Base-by-base conservation (phyloP, 495 filamentous ascomycete genomes). In the Baudoinia panamericana region DNA sequence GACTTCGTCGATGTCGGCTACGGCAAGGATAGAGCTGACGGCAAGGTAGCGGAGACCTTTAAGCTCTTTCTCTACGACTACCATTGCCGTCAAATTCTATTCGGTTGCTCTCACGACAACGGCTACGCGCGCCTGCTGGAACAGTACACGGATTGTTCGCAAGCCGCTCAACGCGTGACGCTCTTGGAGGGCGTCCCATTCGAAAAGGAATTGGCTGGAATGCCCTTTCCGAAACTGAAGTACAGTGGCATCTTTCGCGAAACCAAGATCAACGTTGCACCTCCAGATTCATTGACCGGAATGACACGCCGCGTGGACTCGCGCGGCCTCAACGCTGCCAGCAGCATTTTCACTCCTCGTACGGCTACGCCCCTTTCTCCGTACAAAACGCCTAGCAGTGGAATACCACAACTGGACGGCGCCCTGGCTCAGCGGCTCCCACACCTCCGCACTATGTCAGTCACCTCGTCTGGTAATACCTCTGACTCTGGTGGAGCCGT, bases 21-120 rank as follows among this genome's bases (percentile, higher is more conserved):
- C 48, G 66, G 68, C 18, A 73, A 75, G 41, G 70, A 77, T 39
- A 66, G 70, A 9, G 69, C 72, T 11, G 67, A 73, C 36, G 66
- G 62, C 43, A 78, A 77, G 45, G 64, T 78, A 9, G 35, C 61
- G 87, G 84, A 85, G 65, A 74, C 62, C 48, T 83, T 70, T 65
- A 75, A 72, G 71, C 56, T 76, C 19, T 65, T 75, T 57, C 53
- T 76, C 33, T 67, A 73, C 61, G 71, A 87, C 51, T 71, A 67
- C 52, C 81, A 84, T 56, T 92, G 84, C 60, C 80, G 79, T 50
- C 82, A 86, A 45, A 76, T 92, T 29, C 62, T 87, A 33, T 64
- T 93, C 30, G 85, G 84, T 10, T 78, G 84, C 45, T 80, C 79
- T 16, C 78, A 83, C 45, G 80, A 86, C 57, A 71, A 73, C 21